phyloP scores from a whole-genome alignment of 164 flowering plant species.

The Aristolochia contorta region DNA sequence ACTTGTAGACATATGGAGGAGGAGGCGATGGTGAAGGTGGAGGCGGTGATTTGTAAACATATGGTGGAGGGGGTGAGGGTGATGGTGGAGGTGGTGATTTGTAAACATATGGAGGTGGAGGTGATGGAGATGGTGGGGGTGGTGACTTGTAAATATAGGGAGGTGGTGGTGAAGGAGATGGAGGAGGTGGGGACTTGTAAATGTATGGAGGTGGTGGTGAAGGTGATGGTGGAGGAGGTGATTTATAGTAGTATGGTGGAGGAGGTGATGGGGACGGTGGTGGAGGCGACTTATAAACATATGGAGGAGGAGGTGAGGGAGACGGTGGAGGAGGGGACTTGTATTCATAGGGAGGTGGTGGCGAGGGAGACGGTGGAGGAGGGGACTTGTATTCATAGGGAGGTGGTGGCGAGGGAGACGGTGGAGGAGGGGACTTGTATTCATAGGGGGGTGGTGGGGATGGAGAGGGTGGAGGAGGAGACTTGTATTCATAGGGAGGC shows the following conservation, averaged over 20 bases:
- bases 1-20: slow-evolving; percentile 1
- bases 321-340: slow-evolving; percentile 10
- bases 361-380: slow-evolving; percentile 8
- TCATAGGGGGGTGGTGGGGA: no score
- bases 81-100: no score
- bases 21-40: background rate
- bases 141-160: no score
- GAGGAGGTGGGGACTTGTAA: slow-evolving; percentile 9
- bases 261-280: slow-evolving; percentile 8
- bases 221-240: slow-evolving; percentile 7
- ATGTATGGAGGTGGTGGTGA: slow-evolving; percentile 2
- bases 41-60: no score
- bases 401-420: no score
- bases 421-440: no score
- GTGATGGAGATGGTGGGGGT: slow-evolving; percentile 2
- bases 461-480: no score
- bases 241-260: slow-evolving; percentile 3
- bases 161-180: slow-evolving; percentile 5
- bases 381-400: no score
- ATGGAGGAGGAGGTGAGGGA: slow-evolving; percentile 8
- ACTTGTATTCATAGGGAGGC: no score
- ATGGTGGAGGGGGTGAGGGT: no score
- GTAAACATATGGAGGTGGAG: no score
- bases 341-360: slow-evolving; percentile 8
- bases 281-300: slow-evolving; percentile 5